Conservation (phyloP, 2,329 filamentous ascomycete genomes). For the Cryphonectria japonica region DNA sequence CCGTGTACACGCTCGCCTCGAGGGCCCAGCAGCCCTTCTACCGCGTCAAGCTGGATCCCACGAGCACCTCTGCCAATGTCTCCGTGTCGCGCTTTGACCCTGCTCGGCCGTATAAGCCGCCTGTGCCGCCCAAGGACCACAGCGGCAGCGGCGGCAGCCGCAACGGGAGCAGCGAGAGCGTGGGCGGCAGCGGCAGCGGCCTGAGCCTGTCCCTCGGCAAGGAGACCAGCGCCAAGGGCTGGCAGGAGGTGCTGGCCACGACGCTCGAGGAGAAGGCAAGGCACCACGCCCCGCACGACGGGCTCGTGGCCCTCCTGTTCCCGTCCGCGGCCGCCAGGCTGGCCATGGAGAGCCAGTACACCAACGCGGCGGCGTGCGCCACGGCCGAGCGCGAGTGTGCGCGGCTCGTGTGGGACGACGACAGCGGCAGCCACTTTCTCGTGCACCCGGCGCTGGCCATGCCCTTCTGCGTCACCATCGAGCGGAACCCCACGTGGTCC, state of each 20-base stretch:
- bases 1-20: constrained; percentile 69
- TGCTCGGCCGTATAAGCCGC: constrained; percentile 57
- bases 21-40: constrained; percentile 64
- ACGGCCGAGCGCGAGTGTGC: constrained; percentile 72
- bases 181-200: constrained; percentile 22
- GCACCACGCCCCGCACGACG: constrained; percentile 60
- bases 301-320: constrained; percentile 70
- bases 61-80: constrained; percentile 65
- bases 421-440: constrained; percentile 62
- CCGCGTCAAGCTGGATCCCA: constrained; percentile 65
- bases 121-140: constrained; percentile 34
- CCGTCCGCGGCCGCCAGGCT: constrained; percentile 66
- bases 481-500: constrained; percentile 62
- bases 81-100: constrained; percentile 64
- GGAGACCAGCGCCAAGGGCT: constrained; percentile 48
- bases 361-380: constrained; percentile 61
- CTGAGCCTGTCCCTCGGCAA: constrained; percentile 36
- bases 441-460: constrained; percentile 66
- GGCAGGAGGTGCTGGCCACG: constrained; percentile 62
- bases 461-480: constrained; percentile 64
- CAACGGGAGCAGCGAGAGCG: constrained; percentile 34
- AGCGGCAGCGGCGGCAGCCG: constrained; percentile 9
- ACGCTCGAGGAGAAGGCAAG: constrained; percentile 60
- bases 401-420: constrained; percentile 72
- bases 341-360: constrained; percentile 59